Evolutionary conservation across 306 rosid genomes (phyloP).

Genomic region (Comarum palustre): DNA sequence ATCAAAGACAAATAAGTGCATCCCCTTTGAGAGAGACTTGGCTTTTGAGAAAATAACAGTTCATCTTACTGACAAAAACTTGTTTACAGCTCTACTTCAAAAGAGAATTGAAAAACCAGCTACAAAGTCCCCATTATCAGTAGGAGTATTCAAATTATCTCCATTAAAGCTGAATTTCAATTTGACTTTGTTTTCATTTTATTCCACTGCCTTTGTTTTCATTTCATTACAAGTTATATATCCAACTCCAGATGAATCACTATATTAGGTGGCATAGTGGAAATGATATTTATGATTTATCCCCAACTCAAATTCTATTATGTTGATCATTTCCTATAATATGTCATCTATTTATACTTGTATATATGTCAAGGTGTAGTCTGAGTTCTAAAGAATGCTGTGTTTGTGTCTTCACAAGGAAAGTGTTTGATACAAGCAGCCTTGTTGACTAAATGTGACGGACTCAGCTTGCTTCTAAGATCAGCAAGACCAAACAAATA

Average conservation of each 20-base stretch:
- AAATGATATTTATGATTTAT: constrained; percentile 6
- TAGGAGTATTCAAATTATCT: not conserved
- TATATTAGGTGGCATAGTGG: not conserved
- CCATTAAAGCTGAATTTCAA: constrained; percentile 2
- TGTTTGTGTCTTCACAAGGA: constrained; percentile 8
- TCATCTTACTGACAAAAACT: constrained; percentile 24
- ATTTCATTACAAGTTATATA: not conserved
- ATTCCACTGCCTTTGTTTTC: constrained; percentile 16
- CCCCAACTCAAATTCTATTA: not conserved
- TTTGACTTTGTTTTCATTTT: constrained; percentile 16
- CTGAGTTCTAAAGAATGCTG: not conserved
- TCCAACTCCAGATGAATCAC: constrained; percentile 20
- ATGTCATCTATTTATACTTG: not conserved
- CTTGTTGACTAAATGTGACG: not conserved
- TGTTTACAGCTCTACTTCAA: constrained; percentile 9
- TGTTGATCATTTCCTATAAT: constrained; percentile 11
- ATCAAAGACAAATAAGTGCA: not conserved
- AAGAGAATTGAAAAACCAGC: constrained; percentile 27
- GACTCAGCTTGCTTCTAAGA: not conserved
- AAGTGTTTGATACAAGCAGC: constrained; percentile 11
- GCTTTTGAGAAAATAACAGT: constrained; percentile 23
- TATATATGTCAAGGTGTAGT: not conserved
- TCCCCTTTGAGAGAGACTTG: constrained; percentile 2
- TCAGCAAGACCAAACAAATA: not conserved
- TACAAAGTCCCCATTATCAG: constrained; percentile 8